Conservation (phyloP, 2,329 filamentous ascomycete species). For the Setomelanomma holmii region DNA sequence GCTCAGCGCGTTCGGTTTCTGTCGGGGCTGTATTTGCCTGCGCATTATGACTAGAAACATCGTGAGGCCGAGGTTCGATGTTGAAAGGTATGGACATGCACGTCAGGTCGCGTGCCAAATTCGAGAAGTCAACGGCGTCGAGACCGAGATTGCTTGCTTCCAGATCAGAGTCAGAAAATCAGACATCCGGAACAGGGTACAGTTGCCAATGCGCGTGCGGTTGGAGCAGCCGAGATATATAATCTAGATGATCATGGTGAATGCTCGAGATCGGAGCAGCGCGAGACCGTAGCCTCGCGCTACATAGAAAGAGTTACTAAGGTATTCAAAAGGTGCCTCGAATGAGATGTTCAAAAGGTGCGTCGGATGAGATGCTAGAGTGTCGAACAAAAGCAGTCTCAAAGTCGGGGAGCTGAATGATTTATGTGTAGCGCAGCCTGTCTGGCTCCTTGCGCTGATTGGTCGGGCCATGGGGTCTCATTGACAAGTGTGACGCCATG, state of each 20-base stretch:
- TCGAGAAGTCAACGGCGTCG: not conserved
- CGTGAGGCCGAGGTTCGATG: no score
- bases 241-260: conserved; percentile 10
- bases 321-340: not conserved
- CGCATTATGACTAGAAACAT: no score
- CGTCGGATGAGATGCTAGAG: not conserved
- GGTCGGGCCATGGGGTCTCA: not conserved
- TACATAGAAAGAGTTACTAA: not conserved
- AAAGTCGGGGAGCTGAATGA: not conserved
- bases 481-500: not conserved
- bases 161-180: not conserved
- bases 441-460: no score
- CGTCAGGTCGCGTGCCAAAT: not conserved
- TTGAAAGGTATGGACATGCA: not conserved
- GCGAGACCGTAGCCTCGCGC: conserved; percentile 9
- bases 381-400: no score
- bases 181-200: not conserved
- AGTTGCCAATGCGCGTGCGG: not conserved
- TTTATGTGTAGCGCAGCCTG: no score
- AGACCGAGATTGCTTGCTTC: conserved; percentile 1
- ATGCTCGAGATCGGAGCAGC: conserved; percentile 7
- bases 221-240: conserved; percentile 2
- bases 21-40: no score
- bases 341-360: not conserved
- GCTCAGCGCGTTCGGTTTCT: no score